Evolutionary conservation across 75 land plant species (phyloP).

Genomic region (Pinus taeda): DNA sequence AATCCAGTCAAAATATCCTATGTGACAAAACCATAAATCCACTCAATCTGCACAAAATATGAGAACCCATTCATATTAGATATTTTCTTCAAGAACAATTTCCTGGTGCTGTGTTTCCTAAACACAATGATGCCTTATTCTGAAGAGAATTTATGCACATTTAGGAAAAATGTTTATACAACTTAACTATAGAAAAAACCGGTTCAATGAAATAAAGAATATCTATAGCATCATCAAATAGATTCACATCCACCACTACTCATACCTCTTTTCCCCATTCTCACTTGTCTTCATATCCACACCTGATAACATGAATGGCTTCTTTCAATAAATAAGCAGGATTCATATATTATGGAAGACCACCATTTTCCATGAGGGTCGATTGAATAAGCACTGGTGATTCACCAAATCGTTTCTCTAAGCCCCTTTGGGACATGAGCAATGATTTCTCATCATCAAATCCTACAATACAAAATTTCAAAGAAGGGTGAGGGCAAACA

Average conservation of each 20-base stretch:
- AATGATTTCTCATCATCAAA: slow-evolving; percentile 82
- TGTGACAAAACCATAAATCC: slow-evolving; percentile 91
- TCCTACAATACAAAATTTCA: slow-evolving; percentile 36
- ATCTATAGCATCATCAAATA: neutral
- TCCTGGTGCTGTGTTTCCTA: neutral
- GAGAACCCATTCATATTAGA: neutral
- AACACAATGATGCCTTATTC: neutral
- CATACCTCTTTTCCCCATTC: slow-evolving; percentile 99
- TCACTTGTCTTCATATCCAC: slow-evolving; percentile 96
- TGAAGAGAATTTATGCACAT: neutral
- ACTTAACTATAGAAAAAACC: neutral
- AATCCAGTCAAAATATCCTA: slow-evolving; percentile 92
- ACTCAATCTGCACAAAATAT: slow-evolving; percentile 60
- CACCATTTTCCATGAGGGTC: slow-evolving; percentile 84
- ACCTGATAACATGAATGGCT: slow-evolving; percentile 98
- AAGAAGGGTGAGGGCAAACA: neutral
- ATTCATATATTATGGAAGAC: slow-evolving; percentile 71
- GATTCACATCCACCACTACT: neutral
- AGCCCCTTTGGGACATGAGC: slow-evolving; percentile 75
- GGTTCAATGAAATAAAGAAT: neutral
- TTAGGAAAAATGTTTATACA: neutral
- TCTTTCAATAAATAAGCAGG: slow-evolving; percentile 84
- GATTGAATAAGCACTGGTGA: slow-evolving; percentile 94
- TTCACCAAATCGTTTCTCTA: slow-evolving; percentile 94
- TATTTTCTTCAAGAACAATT: too few relatives aligned